Conservation (phyloP, 2,329 filamentous ascomycete genomes). For the Arthrobotrys entomopaga region DNA sequence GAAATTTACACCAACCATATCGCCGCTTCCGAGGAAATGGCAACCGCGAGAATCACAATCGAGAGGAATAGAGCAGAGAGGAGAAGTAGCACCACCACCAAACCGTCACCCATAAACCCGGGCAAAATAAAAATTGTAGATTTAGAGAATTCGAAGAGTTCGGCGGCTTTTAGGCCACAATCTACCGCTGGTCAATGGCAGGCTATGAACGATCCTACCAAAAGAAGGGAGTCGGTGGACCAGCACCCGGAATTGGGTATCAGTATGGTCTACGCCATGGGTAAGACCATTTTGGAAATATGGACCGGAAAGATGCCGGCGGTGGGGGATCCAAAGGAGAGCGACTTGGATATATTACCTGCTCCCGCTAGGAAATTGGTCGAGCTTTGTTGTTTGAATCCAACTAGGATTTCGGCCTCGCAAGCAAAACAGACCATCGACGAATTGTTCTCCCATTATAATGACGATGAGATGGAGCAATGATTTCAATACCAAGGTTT, state of each 20-base stretch:
- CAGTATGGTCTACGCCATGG: conserved; percentile 54
- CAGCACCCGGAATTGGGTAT: conserved; percentile 41
- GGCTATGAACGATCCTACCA: conserved; percentile 1
- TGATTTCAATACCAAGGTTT: neutral
- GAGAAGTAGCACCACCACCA: conserved; percentile 42
- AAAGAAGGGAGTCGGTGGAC: conserved; percentile 33
- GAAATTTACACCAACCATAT: conserved; percentile 44
- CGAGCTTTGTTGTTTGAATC: conserved; percentile 31
- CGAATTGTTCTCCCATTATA: conserved; percentile 27
- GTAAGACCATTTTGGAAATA: conserved; percentile 52
- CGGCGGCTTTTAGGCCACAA: conserved; percentile 25
- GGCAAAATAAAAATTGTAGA: conserved; percentile 52
- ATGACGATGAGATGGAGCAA: conserved; percentile 15
- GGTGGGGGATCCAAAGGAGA: conserved; percentile 29
- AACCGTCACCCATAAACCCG: conserved; percentile 43
- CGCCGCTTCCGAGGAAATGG: conserved; percentile 24
- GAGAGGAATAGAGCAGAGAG: conserved; percentile 33
- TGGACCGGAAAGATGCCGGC: conserved; percentile 33
- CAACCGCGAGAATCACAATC: conserved; percentile 12
- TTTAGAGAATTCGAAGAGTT: conserved; percentile 47
- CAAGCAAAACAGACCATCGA: conserved; percentile 21
- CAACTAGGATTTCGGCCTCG: conserved; percentile 25
- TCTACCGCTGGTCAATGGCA: conserved; percentile 31
- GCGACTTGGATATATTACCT: conserved; percentile 17
- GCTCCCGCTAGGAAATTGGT: conserved; percentile 36